Percentiles rank a stretch among this genome's conserved stretches.
phyloP scores from a whole-genome alignment of 2,329 filamentous ascomycete genomes.

The Aspergillus cejpii region DNA sequence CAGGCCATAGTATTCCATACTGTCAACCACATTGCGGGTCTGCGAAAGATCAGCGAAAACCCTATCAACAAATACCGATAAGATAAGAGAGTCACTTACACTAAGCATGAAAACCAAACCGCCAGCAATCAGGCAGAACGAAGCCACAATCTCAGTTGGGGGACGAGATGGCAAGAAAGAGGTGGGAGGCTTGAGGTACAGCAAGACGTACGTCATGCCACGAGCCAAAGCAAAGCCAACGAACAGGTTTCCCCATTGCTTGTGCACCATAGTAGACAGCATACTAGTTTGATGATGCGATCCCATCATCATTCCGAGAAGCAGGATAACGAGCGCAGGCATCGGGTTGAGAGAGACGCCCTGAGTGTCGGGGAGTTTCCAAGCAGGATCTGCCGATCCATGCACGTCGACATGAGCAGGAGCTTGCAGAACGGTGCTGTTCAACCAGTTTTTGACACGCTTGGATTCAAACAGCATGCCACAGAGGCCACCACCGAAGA shows the following conservation, averaged over 20 bases:
- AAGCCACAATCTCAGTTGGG: slow-evolving; percentile 78
- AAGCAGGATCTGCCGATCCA: slow-evolving; percentile 44
- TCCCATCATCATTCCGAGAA: slow-evolving; percentile 91
- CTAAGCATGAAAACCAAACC: slow-evolving; percentile 91
- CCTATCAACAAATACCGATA: background rate
- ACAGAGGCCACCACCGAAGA: slow-evolving; percentile 82
- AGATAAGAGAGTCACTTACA: slow-evolving; percentile 46
- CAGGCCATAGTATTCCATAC: slow-evolving; percentile 69
- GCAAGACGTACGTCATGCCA: slow-evolving; percentile 68
- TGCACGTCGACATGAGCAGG: slow-evolving; percentile 29
- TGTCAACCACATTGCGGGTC: slow-evolving; percentile 67
- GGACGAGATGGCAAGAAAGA: slow-evolving; percentile 77
- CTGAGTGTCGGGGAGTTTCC: slow-evolving; percentile 60
- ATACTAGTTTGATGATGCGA: slow-evolving; percentile 78
- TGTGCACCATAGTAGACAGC: slow-evolving; percentile 86
- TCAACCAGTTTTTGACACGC: slow-evolving; percentile 54
- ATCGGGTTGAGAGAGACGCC: slow-evolving; percentile 77
- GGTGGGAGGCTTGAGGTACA: slow-evolving; percentile 72
- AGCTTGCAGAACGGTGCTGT: slow-evolving; percentile 43
- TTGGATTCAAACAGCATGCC: slow-evolving; percentile 81
- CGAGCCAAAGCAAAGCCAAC: slow-evolving; percentile 73
- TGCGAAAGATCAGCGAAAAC: slow-evolving; percentile 32
- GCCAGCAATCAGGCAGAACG: slow-evolving; percentile 81
- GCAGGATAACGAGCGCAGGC: slow-evolving; percentile 75
- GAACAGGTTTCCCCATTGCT: slow-evolving; percentile 85